Evolutionary conservation across 345 rosid species (phyloP).

Genomic region (Salix brachista): DNA sequence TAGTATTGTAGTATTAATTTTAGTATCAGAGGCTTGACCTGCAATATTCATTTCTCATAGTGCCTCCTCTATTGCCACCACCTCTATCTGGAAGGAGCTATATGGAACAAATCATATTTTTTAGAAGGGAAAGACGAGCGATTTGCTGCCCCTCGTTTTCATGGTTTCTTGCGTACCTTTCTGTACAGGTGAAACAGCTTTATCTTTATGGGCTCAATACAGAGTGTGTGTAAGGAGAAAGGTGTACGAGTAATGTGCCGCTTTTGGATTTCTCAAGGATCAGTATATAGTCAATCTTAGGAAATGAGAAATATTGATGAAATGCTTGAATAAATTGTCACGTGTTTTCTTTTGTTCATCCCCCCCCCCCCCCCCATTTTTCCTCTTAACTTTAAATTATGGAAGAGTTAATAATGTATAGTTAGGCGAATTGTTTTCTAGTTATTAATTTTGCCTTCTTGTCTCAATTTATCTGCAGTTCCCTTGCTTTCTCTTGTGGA

Average conservation of each 20-base stretch:
- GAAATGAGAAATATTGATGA: neutral
- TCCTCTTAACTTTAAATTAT: neutral
- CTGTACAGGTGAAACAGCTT: conserved; percentile 54
- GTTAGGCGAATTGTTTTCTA: neutral
- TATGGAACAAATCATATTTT: conserved; percentile 46
- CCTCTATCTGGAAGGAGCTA: conserved; percentile 74
- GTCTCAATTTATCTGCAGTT: conserved; percentile 41
- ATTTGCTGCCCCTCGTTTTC: conserved; percentile 71
- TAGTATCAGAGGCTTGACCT: neutral
- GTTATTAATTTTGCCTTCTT: neutral
- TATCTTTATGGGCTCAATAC: neutral
- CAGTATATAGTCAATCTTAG: neutral
- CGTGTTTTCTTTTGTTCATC: neutral
- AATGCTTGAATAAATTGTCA: no score
- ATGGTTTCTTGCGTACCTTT: conserved; percentile 64
- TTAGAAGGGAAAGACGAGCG: conserved; percentile 49
- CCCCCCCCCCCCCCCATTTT: neutral
- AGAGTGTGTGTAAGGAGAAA: no score
- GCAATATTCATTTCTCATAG: conserved; percentile 39
- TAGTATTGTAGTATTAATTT: neutral
- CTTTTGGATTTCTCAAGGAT: no score
- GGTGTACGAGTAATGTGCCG: no score
- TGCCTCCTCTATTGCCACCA: conserved; percentile 84
- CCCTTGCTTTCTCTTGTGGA: conserved; percentile 77
- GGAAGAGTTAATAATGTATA: neutral